Percentiles rank a stretch among this genome's conserved stretches.
Evolutionary conservation across 345 rosid species (phyloP).

Genomic region (Camelina neglecta): DNA sequence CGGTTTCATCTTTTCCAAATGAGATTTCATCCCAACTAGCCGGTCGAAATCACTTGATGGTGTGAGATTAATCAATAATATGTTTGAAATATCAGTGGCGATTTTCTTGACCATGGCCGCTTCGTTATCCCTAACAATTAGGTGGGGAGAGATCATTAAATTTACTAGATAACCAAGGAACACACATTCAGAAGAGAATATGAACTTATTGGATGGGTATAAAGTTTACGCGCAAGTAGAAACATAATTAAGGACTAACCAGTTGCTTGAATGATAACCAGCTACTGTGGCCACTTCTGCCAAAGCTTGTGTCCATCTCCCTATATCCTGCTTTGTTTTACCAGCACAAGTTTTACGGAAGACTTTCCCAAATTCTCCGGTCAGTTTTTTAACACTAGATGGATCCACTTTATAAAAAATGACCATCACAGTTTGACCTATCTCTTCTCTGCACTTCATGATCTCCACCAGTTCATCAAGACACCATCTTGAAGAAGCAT

Average conservation of each 20-base stretch:
- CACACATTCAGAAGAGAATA: too few species aligned
- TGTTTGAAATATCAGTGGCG: neutral
- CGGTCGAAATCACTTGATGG: neutral
- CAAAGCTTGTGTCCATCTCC: too few species aligned
- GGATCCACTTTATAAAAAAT: slow-evolving; percentile 25
- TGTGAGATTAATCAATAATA: neutral
- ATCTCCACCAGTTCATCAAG: slow-evolving; percentile 28
- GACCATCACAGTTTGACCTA: slow-evolving; percentile 16
- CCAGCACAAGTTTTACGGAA: slow-evolving; percentile 4
- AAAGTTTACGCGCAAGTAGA: too few species aligned
- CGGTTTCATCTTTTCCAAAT: neutral
- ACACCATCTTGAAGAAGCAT: slow-evolving; percentile 33
- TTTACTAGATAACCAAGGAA: too few species aligned
- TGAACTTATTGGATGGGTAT: too few species aligned
- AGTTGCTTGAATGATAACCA: too few species aligned
- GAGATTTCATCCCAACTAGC: slow-evolving; percentile 1
- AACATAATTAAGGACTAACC: too few species aligned
- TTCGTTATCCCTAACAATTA: neutral
- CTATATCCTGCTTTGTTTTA: neutral
- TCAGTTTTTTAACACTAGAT: neutral
- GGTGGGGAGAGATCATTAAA: neutral
- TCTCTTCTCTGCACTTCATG: slow-evolving; percentile 24
- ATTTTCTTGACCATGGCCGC: slow-evolving; percentile 6
- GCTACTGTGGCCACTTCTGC: too few species aligned
- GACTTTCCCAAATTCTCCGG: slow-evolving; percentile 7